Conservation (phyloP, 2,329 filamentous ascomycete genomes). For the Cytospora schulzeri region DNA sequence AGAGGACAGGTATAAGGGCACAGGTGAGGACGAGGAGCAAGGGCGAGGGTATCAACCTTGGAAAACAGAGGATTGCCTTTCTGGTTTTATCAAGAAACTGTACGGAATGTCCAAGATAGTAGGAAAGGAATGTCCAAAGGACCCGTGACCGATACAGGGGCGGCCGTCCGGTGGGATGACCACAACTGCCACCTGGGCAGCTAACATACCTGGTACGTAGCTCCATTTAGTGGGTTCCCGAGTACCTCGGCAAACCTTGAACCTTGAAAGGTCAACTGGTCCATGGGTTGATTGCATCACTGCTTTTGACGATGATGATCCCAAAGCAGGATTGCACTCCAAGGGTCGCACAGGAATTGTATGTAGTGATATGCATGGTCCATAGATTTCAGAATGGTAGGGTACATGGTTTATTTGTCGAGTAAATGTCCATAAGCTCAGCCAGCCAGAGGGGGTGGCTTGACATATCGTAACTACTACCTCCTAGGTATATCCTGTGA, state of each 20-base stretch:
- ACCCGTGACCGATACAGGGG: neutral
- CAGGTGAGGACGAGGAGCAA: neutral
- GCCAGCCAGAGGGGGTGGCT: too few relatives aligned
- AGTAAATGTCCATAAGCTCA: too few relatives aligned
- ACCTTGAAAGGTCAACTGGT: neutral
- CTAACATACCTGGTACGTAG: neutral
- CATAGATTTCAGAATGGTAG: too few relatives aligned
- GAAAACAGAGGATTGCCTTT: neutral
- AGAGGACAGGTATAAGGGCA: neutral
- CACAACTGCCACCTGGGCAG: neutral
- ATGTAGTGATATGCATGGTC: too few relatives aligned
- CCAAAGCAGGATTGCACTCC: neutral
- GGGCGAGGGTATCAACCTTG: neutral
- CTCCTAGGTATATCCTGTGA: too few relatives aligned
- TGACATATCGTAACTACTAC: too few relatives aligned
- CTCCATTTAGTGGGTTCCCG: constrained; percentile 19
- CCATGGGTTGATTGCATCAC: constrained; percentile 6
- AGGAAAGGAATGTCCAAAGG: neutral
- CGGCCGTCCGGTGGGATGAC: neutral
- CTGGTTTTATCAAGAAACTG: neutral
- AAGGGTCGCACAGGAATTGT: neutral
- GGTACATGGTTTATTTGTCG: too few relatives aligned
- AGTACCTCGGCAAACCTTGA: constrained; percentile 22
- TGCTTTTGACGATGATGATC: neutral
- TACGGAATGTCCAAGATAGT: neutral